These are phyloP conservation scores for Neocucurbitaria cava DNA, from an alignment of 2,329 filamentous ascomycete genomes.

Conservation along the genomic window DNA sequence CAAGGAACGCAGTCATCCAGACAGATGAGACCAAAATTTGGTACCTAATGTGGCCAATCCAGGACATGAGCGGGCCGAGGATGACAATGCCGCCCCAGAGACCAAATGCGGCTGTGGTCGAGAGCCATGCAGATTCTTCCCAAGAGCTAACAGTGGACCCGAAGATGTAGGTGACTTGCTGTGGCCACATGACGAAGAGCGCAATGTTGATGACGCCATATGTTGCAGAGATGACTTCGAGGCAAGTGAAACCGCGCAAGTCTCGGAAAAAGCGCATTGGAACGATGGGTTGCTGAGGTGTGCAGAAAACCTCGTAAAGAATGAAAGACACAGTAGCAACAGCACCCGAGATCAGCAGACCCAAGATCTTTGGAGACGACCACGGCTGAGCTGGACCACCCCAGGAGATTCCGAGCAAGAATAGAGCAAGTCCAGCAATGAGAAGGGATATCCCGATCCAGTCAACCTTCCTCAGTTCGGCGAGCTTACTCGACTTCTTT, in stretches of 20 bases:
- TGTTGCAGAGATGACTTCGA: constrained; percentile 25
- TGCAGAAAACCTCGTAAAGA: no score
- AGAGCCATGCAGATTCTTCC: constrained; percentile 35
- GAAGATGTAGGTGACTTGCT: constrained; percentile 27
- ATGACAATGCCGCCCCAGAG: constrained; percentile 38
- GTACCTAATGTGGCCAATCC: constrained; percentile 27
- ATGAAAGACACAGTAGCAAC: no score
- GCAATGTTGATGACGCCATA: constrained; percentile 32
- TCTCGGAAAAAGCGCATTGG: constrained; percentile 27
- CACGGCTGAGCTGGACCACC: no score
- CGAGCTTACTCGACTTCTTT: no score
- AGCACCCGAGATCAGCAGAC: constrained; percentile 5
- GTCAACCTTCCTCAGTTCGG: no score
- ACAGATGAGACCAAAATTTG: constrained; percentile 18
- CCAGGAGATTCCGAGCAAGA: no score
- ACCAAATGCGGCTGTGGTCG: constrained; percentile 38
- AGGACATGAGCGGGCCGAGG: constrained; percentile 28
- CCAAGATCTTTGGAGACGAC: constrained; percentile 12
- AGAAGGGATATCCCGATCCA: no score
- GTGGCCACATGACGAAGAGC: constrained; percentile 39
- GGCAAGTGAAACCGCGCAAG: constrained; percentile 35
- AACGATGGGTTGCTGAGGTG: no score
- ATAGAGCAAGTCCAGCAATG: no score
- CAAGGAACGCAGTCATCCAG: constrained; percentile 24
- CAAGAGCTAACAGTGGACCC: constrained; percentile 22